Evolutionary conservation across 306 rosid genomes (phyloP).

Genomic region (Myrica gale): DNA sequence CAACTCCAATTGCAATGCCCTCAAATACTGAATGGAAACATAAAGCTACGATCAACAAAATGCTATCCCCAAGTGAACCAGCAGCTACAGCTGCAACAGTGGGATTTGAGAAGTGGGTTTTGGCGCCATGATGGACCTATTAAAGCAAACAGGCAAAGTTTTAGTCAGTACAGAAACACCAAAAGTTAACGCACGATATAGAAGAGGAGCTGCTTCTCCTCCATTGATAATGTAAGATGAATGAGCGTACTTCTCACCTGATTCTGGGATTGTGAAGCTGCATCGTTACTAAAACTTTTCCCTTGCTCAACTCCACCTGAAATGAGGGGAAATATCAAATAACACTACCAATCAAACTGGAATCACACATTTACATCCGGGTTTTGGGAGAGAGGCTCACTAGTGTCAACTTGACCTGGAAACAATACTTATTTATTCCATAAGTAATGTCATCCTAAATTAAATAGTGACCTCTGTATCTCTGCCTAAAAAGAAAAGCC

Average conservation of each 20-base stretch:
- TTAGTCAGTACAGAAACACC: background rate
- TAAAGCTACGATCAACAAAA: slow-evolving; percentile 60
- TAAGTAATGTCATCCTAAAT: background rate
- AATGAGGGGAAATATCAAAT: background rate
- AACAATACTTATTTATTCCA: background rate
- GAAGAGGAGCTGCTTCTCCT: background rate
- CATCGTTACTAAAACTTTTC: slow-evolving; percentile 30
- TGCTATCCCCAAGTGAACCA: slow-evolving; percentile 60
- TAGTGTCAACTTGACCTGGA: no score
- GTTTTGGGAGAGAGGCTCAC: background rate
- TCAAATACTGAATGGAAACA: slow-evolving; percentile 80
- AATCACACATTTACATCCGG: background rate
- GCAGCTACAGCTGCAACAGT: slow-evolving; percentile 14
- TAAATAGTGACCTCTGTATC: background rate
- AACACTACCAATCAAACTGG: background rate
- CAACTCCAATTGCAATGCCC: slow-evolving; percentile 78
- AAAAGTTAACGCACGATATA: background rate
- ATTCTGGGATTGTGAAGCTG: slow-evolving; percentile 32
- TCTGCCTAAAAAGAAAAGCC: background rate
- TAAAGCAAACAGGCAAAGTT: slow-evolving; percentile 6
- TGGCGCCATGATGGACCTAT: slow-evolving; percentile 37
- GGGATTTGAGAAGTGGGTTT: slow-evolving; percentile 33
- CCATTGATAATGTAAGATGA: slow-evolving; percentile 5
- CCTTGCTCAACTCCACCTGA: slow-evolving; percentile 27
- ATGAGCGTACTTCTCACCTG: slow-evolving; percentile 32